Evolutionary conservation across 805 yeast genomes (phyloP).

Genomic region (Metschnikowia cerradonensis): DNA sequence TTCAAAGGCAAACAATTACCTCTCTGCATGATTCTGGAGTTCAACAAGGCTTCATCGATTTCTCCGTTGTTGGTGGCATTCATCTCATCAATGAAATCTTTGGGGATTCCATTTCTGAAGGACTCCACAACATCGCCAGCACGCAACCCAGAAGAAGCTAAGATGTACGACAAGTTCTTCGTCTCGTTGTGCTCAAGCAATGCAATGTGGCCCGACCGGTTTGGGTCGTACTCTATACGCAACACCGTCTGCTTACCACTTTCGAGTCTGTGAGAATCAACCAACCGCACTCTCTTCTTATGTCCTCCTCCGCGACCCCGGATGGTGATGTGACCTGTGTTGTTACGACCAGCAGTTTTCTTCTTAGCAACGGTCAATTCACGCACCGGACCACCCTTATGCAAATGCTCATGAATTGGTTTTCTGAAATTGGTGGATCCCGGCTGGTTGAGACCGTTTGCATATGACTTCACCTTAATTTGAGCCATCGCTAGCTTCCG

Average conservation of each 20-base stretch:
- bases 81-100: constrained; percentile 71
- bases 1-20: constrained; percentile 92
- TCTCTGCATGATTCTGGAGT: constrained; percentile 80
- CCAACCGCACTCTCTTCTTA: constrained; percentile 76
- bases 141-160: constrained; percentile 90
- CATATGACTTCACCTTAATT: constrained; percentile 68
- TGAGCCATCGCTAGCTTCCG: constrained; percentile 66
- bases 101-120: constrained; percentile 84
- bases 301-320: constrained; percentile 98
- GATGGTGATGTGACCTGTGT: constrained; percentile 81
- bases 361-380: constrained; percentile 71
- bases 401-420: constrained; percentile 82
- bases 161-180: constrained; percentile 66
- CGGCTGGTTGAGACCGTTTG: constrained; percentile 71
- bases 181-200: constrained; percentile 62
- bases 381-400: constrained; percentile 78
- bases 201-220: constrained; percentile 91
- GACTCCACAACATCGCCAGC: constrained; percentile 89
- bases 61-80: constrained; percentile 59
- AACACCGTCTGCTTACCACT: constrained; percentile 75
- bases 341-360: constrained; percentile 83
- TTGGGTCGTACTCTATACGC: constrained; percentile 94
- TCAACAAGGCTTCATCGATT: constrained; percentile 85
- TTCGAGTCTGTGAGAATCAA: constrained; percentile 67
- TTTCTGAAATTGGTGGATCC: constrained; percentile 84